Conservation (phyloP, 2,329 filamentous ascomycete genomes). For the Fusarium sp. region DNA sequence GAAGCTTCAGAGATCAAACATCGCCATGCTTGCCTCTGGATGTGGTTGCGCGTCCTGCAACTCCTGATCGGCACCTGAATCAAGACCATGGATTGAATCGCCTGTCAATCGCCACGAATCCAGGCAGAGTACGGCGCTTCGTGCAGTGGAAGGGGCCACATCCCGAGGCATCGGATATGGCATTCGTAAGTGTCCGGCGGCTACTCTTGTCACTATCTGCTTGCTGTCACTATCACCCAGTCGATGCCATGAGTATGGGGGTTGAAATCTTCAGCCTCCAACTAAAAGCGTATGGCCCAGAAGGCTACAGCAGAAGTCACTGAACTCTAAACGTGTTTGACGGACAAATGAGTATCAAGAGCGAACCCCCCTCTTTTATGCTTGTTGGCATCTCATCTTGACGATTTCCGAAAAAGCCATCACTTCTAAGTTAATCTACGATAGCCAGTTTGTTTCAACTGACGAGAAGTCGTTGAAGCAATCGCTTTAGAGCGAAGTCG, state of each 20-base stretch:
- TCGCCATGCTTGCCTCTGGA: conserved; percentile 13
- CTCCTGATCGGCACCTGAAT: conserved; percentile 42
- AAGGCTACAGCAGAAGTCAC: conserved; percentile 17
- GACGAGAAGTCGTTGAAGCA: conserved; percentile 1
- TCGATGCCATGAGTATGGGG: conserved; percentile 1
- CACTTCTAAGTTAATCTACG: not conserved
- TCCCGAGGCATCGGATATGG: conserved; percentile 15
- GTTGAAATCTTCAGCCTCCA: conserved; percentile 9
- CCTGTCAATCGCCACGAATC: conserved; percentile 22
- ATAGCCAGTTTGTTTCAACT: not conserved
- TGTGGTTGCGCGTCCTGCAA: conserved; percentile 48
- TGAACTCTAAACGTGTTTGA: conserved; percentile 7
- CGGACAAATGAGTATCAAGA: conserved; percentile 39
- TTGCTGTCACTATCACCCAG: conserved; percentile 2
- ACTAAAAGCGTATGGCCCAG: not conserved
- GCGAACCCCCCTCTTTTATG: conserved; percentile 36
- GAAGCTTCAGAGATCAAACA: conserved; percentile 27
- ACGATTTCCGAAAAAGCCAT: conserved; percentile 22
- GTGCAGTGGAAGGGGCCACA: conserved; percentile 2
- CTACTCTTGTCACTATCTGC: conserved; percentile 13
- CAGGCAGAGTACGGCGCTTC: not conserved
- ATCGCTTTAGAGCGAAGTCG: not conserved
- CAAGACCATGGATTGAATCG: conserved; percentile 20
- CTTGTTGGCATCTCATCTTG: conserved; percentile 27
- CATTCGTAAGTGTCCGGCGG: conserved; percentile 32